These are phyloP conservation scores for Ogataea trehaloabstinens DNA, from an alignment of 805 yeast genomes.

Conservation along the genomic window DNA sequence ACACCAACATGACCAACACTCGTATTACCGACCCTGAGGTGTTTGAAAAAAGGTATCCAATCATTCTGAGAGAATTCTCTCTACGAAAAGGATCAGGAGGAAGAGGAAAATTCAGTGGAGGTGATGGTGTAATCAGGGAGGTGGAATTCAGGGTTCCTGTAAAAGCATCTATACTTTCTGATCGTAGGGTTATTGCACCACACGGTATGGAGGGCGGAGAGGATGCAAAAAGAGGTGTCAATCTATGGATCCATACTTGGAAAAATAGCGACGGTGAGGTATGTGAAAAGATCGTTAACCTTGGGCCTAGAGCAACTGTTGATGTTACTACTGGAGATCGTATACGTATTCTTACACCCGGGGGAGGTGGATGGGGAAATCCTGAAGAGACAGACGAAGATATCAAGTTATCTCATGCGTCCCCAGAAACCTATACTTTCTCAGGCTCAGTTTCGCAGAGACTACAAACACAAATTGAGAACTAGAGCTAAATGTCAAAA, in stretches of 20 bases:
- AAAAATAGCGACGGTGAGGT: background rate
- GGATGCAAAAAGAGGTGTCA: constrained; percentile 46
- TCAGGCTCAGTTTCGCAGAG: constrained; percentile 32
- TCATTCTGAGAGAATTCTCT: constrained; percentile 42
- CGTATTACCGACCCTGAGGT: constrained; percentile 54
- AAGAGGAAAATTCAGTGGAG: constrained; percentile 45
- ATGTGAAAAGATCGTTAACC: constrained; percentile 38
- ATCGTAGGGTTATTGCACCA: constrained; percentile 52
- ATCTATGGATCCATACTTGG: constrained; percentile 17
- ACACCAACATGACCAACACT: constrained; percentile 55
- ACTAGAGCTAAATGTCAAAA: constrained; percentile 14
- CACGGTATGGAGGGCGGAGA: constrained; percentile 54
- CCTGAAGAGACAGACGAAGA: constrained; percentile 6
- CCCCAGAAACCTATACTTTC: constrained; percentile 20
- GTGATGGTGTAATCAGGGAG: constrained; percentile 50
- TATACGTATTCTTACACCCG: constrained; percentile 70
- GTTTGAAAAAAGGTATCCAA: constrained; percentile 51
- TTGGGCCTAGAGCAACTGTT: constrained; percentile 74
- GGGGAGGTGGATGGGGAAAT: constrained; percentile 80
- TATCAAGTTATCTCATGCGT: constrained; percentile 9
- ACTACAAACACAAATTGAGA: constrained; percentile 30
- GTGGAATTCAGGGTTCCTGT: constrained; percentile 40
- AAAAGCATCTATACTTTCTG: constrained; percentile 46
- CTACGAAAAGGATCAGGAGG: constrained; percentile 49
- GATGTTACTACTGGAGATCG: constrained; percentile 60